A percentile compares a stretch with the other conserved stretches of the same genome.
Evolutionary conservation across 139 green algal species (phyloP).

Genomic region (Edaphochlamys debaryana): DNA sequence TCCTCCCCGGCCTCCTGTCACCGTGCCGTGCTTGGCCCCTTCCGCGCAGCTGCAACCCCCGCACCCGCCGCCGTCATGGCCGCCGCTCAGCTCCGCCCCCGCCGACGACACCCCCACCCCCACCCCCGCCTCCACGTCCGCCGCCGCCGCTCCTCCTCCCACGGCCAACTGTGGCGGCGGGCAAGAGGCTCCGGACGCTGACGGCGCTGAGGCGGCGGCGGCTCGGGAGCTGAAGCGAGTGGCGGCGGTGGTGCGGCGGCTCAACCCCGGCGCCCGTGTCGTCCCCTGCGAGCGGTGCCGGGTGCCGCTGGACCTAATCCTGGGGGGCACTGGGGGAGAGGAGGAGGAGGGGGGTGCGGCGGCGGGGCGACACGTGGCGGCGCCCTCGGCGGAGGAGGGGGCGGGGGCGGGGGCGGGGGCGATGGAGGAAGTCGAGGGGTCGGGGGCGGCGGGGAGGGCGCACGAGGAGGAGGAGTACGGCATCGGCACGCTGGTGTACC

Average conservation of each 20-base stretch:
- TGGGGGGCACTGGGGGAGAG: background rate
- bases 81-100: too few species aligned
- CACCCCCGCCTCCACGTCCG: too few species aligned
- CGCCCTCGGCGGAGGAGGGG: too few species aligned
- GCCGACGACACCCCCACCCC: too few species aligned
- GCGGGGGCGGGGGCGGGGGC: background rate
- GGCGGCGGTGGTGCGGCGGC: slow-evolving; percentile 4
- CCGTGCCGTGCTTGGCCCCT: too few species aligned
- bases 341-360: background rate
- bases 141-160: too few species aligned
- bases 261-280: slow-evolving; percentile 20
- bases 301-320: background rate
- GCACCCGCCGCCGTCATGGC: too few species aligned
- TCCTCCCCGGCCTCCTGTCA: too few species aligned
- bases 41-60: too few species aligned
- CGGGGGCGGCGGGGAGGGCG: background rate
- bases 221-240: background rate
- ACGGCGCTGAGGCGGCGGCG: background rate
- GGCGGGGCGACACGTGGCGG: background rate
- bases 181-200: too few species aligned
- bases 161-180: too few species aligned
- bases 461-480: slow-evolving; percentile 54
- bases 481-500: slow-evolving; percentile 49
- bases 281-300: background rate
- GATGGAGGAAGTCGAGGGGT: background rate